Base-by-base conservation (phyloP, 1,284 basidiomycete genomes). In the Pseudozyma sp. region DNA sequence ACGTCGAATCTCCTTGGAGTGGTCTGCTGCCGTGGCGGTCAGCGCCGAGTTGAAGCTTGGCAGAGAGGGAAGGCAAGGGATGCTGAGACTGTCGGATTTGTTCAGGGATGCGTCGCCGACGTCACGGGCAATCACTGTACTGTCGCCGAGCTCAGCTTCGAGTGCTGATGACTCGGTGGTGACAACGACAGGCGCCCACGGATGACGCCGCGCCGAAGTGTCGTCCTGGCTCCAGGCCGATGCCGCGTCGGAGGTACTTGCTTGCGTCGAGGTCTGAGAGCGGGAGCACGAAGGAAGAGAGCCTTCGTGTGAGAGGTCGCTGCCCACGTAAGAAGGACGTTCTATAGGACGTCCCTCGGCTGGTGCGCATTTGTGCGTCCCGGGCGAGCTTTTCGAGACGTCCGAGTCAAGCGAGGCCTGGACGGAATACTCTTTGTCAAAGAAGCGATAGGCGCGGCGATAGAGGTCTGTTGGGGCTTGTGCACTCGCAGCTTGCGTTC, bases 371-470 rank as follows among this genome's bases (percentile, higher is more conserved):
- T n/a, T 1, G 35, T 50, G 19, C 17, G 42, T 43, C 6, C 17
- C 29, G 14, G 56, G 51, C 17, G 58, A 35, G 17, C 11, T 24
- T 8, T 16, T 37, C 6, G 31, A 7, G 11, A 44, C 14, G 11
- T 24, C 19, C 8, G 57, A 35, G 7, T 33, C 24, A 1, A 33
- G 3, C 2, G 51, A 31, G 8, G 52, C 39, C 45, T 73, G 56
- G 19, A 78, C 53, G 10, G 56, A 65, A 47, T 78, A 78, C 19
- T 62, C 60, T 37, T 66, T 60, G 35, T 66, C 55, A 24, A 79
- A 79, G 45, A 64, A 72, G 31, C 68, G 61, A 19, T 68, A 68
- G 10, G 77, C 72, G 8, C 67, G 59, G 16, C 58, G 60, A 42
- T 79, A 78, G n/a, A 79, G 67, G 11, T 67, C 53, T 7, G 45